These are phyloP conservation scores for Fusarium verticillioides DNA, from an alignment of 2,329 filamentous ascomycete species.

Conservation along the genomic window DNA sequence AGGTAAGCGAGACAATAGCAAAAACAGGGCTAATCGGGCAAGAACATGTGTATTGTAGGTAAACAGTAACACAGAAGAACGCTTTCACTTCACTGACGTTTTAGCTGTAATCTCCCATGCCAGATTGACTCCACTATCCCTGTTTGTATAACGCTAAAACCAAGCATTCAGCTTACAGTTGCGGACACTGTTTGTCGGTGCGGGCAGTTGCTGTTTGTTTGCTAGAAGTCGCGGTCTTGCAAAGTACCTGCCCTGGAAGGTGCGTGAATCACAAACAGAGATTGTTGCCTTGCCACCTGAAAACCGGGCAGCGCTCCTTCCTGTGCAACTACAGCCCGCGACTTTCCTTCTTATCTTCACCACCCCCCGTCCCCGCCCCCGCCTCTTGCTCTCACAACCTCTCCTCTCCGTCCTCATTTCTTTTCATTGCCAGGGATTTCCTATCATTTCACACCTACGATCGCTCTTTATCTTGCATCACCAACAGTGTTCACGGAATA, in stretches of 20 bases:
- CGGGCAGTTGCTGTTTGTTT: background rate
- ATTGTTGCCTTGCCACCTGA: background rate
- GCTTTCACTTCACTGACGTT: background rate
- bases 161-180: background rate
- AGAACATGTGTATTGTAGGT: background rate
- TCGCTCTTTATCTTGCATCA: background rate
- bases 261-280: background rate
- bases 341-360: background rate
- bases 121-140: background rate
- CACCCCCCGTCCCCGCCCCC: background rate
- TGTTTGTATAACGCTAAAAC: background rate
- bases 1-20: background rate
- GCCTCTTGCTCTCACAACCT: background rate
- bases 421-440: background rate
- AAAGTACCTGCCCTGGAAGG: background rate
- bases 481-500: fast-evolving
- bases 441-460: background rate
- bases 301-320: background rate
- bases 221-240: background rate
- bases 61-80: background rate
- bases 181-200: background rate
- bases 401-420: background rate
- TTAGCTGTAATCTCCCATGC: background rate
- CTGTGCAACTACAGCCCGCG: background rate
- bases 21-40: background rate